phyloP scores from a whole-genome alignment of 352 stramenopile genomes.

The Salisapilia sapeloensis region DNA sequence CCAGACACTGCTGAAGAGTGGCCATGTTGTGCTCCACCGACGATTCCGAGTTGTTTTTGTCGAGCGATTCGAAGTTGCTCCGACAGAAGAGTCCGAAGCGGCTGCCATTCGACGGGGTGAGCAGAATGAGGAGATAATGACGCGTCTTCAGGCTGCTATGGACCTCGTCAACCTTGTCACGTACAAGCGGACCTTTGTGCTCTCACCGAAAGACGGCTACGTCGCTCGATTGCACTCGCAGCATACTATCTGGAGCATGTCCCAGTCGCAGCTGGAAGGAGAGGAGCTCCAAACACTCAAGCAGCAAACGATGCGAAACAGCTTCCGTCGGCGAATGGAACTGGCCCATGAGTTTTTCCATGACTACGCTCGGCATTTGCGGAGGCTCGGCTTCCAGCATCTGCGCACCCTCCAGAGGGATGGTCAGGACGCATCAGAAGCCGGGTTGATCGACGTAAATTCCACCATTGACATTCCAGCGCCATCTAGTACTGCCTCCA shows the following conservation, averaged over 20 bases:
- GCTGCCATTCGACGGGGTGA: too few species aligned
- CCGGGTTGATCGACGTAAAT: too few species aligned
- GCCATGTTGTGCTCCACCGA: conserved; percentile 44
- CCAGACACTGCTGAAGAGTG: conserved; percentile 27
- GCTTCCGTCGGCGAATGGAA: conserved; percentile 45
- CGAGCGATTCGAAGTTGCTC: conserved; percentile 45
- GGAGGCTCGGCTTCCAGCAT: conserved; percentile 42
- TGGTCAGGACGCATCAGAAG: too few species aligned
- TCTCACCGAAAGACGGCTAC: conserved; percentile 37
- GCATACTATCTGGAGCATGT: conserved; percentile 58
- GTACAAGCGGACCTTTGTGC: conserved; percentile 80
- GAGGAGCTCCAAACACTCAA: conserved; percentile 45
- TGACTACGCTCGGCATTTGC: conserved; percentile 41
- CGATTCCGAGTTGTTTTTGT: conserved; percentile 66
- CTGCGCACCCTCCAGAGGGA: conserved; percentile 24
- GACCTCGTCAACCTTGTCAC: conserved; percentile 69
- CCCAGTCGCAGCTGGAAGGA: conserved; percentile 29
- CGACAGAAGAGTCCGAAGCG: too few species aligned
- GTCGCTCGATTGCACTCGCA: conserved; percentile 68
- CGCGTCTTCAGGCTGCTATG: conserved; percentile 59
- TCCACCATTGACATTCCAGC: too few species aligned
- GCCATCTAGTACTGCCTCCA: conserved; percentile 1
- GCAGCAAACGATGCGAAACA: conserved; percentile 51
- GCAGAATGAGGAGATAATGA: too few species aligned
- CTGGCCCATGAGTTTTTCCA: conserved; percentile 58